Evolutionary conservation across 2,329 filamentous ascomycete genomes (phyloP).

Genomic region (Fusarium veterinarium): DNA sequence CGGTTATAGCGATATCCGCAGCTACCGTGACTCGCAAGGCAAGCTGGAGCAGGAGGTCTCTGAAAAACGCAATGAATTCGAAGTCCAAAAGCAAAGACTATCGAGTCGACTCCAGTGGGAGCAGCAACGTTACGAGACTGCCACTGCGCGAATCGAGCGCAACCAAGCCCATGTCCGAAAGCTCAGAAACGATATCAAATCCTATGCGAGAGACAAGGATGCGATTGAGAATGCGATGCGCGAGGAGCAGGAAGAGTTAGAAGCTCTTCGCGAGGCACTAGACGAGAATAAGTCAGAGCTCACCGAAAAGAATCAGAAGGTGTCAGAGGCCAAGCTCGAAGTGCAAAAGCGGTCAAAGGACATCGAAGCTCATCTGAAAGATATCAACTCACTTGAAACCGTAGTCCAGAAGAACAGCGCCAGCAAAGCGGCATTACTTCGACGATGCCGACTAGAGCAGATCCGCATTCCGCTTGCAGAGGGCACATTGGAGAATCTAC

Average conservation of each 20-base stretch:
- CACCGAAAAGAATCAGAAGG: constrained; percentile 76
- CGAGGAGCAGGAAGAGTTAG: constrained; percentile 79
- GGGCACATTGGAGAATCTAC: constrained; percentile 85
- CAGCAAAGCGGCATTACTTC: constrained; percentile 83
- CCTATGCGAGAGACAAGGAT: constrained; percentile 78
- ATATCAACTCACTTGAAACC: constrained; percentile 82
- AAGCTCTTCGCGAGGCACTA: constrained; percentile 77
- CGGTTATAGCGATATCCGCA: constrained; percentile 88
- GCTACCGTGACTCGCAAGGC: constrained; percentile 94
- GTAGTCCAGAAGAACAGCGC: constrained; percentile 88
- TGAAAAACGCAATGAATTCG: constrained; percentile 88
- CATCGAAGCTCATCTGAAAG: constrained; percentile 78
- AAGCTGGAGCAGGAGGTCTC: constrained; percentile 90
- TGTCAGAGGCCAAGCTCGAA: constrained; percentile 81
- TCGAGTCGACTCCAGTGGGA: constrained; percentile 71
- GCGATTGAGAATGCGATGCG: constrained; percentile 79
- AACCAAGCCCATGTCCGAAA: constrained; percentile 75
- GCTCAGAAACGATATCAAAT: constrained; percentile 75
- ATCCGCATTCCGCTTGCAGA: constrained; percentile 83
- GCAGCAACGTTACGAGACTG: constrained; percentile 63
- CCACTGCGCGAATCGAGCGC: constrained; percentile 74
- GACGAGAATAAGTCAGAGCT: constrained; percentile 76
- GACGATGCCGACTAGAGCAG: constrained; percentile 93
- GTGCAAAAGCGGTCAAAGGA: constrained; percentile 86
- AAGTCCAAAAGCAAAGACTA: constrained; percentile 82